Percentiles rank a stretch among this genome's conserved stretches.
phyloP scores from a whole-genome alignment of 2,329 filamentous ascomycete species.

The Hypoxylon sp. region DNA sequence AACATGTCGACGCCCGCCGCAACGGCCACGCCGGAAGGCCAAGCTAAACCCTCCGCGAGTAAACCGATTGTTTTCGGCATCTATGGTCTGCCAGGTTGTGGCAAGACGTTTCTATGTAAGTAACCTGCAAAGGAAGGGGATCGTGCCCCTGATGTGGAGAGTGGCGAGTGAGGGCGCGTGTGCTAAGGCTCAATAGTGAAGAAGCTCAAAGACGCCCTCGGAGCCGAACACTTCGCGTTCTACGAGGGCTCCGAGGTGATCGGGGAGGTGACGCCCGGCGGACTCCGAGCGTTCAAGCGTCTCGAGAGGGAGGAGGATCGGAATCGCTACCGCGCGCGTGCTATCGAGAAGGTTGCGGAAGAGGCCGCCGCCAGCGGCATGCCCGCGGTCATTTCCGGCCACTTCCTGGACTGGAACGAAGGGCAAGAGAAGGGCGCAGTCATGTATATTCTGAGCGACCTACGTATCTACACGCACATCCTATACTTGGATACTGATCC shows the following conservation, averaged over 20 bases:
- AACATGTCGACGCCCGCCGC: background rate
- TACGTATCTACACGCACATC: constrained; percentile 62
- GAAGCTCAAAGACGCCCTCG: constrained; percentile 49
- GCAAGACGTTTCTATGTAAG: constrained; percentile 27
- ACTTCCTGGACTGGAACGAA: constrained; percentile 63
- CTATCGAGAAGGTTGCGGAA: constrained; percentile 55
- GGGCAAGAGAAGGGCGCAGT: constrained; percentile 38
- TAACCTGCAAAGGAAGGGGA: background rate
- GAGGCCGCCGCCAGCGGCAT: constrained; percentile 47
- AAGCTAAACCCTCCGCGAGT: background rate
- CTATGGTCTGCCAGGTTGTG: constrained; percentile 34
- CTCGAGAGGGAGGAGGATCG: constrained; percentile 49
- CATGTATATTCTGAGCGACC: constrained; percentile 56
- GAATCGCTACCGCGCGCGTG: constrained; percentile 49
- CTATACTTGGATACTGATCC: constrained; percentile 58
- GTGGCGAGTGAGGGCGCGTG: background rate
- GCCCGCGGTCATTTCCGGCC: constrained; percentile 60
- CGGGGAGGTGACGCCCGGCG: constrained; percentile 51
- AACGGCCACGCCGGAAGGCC: background rate
- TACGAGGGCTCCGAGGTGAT: constrained; percentile 63
- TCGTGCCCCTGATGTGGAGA: background rate
- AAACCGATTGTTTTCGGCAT: constrained; percentile 33
- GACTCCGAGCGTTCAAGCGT: constrained; percentile 56
- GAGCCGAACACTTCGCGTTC: constrained; percentile 51
- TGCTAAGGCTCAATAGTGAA: constrained; percentile 46